These are phyloP conservation scores for Nitzschia putrida DNA, from an alignment of 108 stramenopile genomes.

Conservation along the genomic window DNA sequence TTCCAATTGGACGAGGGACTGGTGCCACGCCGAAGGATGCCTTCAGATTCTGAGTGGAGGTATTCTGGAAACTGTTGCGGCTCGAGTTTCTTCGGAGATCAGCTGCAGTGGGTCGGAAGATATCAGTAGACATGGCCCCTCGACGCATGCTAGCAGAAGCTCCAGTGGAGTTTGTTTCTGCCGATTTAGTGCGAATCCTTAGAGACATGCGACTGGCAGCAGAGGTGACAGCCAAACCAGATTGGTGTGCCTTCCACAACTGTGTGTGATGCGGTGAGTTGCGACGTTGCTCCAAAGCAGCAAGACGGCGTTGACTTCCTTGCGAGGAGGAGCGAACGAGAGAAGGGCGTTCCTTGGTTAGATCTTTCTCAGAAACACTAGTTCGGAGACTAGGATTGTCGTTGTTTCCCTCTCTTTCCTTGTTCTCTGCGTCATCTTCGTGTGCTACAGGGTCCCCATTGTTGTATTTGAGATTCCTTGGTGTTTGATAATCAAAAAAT, in stretches of 20 bases:
- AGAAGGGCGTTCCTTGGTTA: background rate
- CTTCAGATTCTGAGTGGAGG: background rate
- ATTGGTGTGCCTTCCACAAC: conserved; percentile 59
- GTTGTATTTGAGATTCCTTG: conserved; percentile 15
- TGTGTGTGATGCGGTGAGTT: conserved; percentile 9
- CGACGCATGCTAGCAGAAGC: background rate
- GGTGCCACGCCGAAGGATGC: background rate
- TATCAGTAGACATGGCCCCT: background rate
- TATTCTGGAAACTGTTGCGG: background rate
- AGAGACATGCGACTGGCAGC: conserved; percentile 26
- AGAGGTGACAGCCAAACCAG: conserved; percentile 41
- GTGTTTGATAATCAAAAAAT: conserved; percentile 43
- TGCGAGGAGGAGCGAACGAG: background rate
- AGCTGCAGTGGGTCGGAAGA: background rate
- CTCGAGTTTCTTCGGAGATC: background rate
- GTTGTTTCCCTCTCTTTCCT: background rate
- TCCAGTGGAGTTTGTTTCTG: background rate
- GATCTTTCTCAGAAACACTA: no score
- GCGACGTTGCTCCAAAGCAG: conserved; percentile 37
- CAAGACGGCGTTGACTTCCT: conserved; percentile 36
- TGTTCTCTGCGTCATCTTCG: background rate
- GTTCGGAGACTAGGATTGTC: background rate
- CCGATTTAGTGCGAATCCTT: conserved; percentile 18
- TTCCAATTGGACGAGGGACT: no score
- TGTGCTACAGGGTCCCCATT: background rate